Evolutionary conservation across 208 protist species (phyloP).

Genomic region (Vickermania spadyakhi): DNA sequence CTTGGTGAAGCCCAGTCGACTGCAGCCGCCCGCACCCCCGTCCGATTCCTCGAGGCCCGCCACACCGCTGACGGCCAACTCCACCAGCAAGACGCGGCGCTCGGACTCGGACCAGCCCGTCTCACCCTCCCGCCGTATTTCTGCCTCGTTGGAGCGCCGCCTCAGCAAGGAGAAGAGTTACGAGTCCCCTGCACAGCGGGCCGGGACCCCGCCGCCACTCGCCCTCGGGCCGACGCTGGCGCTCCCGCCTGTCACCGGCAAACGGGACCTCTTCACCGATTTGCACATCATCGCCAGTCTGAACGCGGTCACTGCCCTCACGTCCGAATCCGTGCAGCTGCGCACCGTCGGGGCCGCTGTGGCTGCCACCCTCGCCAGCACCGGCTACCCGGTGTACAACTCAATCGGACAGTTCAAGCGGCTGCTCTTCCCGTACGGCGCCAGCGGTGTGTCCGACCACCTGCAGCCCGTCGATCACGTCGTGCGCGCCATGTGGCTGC

Average conservation of each 20-base stretch:
- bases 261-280: not conserved
- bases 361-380: slow-evolving; percentile 12
- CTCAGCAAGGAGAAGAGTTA: not conserved
- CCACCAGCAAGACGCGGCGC: slow-evolving; percentile 3
- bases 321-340: slow-evolving; percentile 17
- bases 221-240: not conserved
- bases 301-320: slow-evolving; percentile 19
- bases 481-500: slow-evolving; percentile 16
- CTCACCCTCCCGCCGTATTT: not conserved
- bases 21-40: not conserved
- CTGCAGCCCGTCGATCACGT: not conserved
- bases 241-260: not conserved
- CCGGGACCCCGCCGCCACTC: not conserved
- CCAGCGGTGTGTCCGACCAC: not conserved
- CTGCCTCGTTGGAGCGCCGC: not conserved
- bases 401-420: slow-evolving; percentile 18
- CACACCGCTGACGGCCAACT: not conserved
- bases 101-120: not conserved
- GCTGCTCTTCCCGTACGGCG: slow-evolving; percentile 14
- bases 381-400: slow-evolving; percentile 7
- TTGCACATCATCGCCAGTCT: slow-evolving; percentile 9
- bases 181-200: not conserved
- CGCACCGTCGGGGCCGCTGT: slow-evolving; percentile 26
- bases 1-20: slow-evolving; percentile 4
- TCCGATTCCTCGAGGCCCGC: not conserved